Conservation (phyloP, 169 alveolate genomes). For the Cryptosporidium ubiquitum region DNA sequence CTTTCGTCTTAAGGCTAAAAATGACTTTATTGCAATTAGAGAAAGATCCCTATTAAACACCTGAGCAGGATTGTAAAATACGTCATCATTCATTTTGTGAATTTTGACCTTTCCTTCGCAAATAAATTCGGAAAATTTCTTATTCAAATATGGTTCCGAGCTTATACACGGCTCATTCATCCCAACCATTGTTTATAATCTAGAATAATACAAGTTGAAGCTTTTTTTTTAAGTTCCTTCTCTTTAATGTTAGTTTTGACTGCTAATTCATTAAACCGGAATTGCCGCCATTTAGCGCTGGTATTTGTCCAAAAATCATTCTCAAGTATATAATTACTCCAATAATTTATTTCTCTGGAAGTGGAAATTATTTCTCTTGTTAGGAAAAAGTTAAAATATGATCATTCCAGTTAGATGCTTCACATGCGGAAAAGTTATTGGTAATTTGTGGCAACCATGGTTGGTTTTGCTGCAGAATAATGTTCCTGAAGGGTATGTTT, state of each 20-base stretch:
- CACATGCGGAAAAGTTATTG: slow-evolving; percentile 99
- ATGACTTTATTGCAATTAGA: slow-evolving; percentile 48
- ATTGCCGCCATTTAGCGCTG: neutral
- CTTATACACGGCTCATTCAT: neutral
- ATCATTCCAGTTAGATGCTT: slow-evolving; percentile 99
- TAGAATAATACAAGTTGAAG: neutral
- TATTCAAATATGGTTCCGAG: neutral
- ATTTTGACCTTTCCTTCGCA: slow-evolving; percentile 84
- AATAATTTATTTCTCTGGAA: slow-evolving; percentile 5
- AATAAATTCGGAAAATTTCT: slow-evolving; percentile 45
- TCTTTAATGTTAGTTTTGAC: slow-evolving; percentile 5
- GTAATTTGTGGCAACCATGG: slow-evolving; percentile 97
- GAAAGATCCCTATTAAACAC: slow-evolving; percentile 94
- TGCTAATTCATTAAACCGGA: neutral
- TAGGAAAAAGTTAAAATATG: slow-evolving; percentile 84
- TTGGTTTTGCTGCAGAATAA: slow-evolving; percentile 90
- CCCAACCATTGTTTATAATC: slow-evolving; percentile 3
- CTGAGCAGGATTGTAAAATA: slow-evolving; percentile 92
- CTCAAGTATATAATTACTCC: neutral
- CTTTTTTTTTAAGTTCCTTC: neutral
- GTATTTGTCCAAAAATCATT: neutral
- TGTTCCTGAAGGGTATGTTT: slow-evolving; percentile 88
- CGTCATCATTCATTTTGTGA: slow-evolving; percentile 78
- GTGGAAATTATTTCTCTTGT: neutral
- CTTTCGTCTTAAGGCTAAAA: slow-evolving; percentile 18